Conservation (phyloP, 176 grass and related monocot genomes). For the Microstegium vimineum region DNA sequence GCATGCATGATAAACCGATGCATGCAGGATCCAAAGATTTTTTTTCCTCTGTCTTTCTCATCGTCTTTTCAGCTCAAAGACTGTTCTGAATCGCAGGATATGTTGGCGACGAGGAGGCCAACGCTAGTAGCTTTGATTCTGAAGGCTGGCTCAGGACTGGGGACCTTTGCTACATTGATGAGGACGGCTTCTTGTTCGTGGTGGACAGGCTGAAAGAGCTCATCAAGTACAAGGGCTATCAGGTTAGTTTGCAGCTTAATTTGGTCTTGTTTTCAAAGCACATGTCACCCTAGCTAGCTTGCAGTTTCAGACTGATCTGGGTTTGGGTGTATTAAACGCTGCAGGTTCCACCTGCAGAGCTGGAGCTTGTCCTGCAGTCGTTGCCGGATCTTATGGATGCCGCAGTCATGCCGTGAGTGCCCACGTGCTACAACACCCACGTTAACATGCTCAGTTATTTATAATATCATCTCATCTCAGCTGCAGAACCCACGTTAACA, state of each 20-base stretch:
- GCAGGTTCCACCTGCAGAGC: constrained; percentile 77
- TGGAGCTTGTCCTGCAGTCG: constrained; percentile 67
- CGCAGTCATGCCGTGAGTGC: constrained; percentile 73
- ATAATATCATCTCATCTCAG: neutral
- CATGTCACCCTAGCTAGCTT: neutral
- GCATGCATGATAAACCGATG: neutral
- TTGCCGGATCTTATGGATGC: constrained; percentile 53
- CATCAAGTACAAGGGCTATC: constrained; percentile 74
- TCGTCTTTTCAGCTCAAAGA: neutral
- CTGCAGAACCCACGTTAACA: too few relatives aligned
- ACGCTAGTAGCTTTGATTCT: constrained; percentile 43
- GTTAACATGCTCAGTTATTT: neutral
- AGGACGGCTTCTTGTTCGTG: neutral
- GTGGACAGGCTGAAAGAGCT: neutral
- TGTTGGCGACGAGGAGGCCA: constrained; percentile 62
- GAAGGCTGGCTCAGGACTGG: constrained; percentile 66
- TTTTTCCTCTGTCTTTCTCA: neutral
- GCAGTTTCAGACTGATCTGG: neutral
- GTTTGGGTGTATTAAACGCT: neutral
- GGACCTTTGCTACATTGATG: neutral
- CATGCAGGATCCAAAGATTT: neutral
- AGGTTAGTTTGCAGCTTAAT: constrained; percentile 56
- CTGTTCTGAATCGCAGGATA: constrained; percentile 42
- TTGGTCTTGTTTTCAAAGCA: neutral
- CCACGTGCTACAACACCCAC: neutral